These are phyloP conservation scores for Cenococcum geophilum DNA, from an alignment of 495 filamentous ascomycete genomes.

Conservation along the genomic window DNA sequence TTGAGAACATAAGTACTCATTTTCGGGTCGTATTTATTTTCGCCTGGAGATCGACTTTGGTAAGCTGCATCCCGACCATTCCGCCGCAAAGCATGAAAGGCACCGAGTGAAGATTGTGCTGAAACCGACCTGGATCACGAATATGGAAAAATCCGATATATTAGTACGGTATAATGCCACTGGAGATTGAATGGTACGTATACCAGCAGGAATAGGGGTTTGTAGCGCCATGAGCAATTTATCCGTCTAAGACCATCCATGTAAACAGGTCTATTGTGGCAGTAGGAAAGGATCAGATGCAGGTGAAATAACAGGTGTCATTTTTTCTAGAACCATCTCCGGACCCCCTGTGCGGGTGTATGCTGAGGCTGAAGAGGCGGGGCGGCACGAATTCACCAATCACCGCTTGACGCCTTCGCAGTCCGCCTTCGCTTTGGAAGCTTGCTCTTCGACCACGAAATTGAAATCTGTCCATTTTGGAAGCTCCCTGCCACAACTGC, in stretches of 20 bases:
- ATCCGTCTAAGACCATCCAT: background rate
- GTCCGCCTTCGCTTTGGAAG: background rate
- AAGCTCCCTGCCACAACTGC: background rate
- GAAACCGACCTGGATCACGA: too few species aligned
- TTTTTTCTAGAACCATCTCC: background rate
- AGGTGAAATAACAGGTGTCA: background rate
- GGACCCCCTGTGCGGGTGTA: background rate
- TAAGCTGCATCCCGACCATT: too few species aligned
- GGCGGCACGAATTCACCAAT: background rate
- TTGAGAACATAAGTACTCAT: too few species aligned
- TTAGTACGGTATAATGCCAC: too few species aligned
- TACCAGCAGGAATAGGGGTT: too few species aligned
- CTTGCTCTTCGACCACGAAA: background rate
- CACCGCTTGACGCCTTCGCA: background rate
- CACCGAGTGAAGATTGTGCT: too few species aligned
- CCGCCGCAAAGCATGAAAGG: too few species aligned
- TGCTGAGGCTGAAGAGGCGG: slow-evolving; percentile 1
- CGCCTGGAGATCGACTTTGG: too few species aligned
- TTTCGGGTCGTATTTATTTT: too few species aligned
- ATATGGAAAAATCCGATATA: too few species aligned
- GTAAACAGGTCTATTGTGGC: background rate
- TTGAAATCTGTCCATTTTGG: slow-evolving; percentile 9
- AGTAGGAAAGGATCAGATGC: background rate
- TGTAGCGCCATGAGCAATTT: too few species aligned
- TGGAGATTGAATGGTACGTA: too few species aligned